Evolutionary conservation across 805 yeast species (phyloP), one percentile per base, ranked within the genome.

Genomic region (Candida silvatica): DNA sequence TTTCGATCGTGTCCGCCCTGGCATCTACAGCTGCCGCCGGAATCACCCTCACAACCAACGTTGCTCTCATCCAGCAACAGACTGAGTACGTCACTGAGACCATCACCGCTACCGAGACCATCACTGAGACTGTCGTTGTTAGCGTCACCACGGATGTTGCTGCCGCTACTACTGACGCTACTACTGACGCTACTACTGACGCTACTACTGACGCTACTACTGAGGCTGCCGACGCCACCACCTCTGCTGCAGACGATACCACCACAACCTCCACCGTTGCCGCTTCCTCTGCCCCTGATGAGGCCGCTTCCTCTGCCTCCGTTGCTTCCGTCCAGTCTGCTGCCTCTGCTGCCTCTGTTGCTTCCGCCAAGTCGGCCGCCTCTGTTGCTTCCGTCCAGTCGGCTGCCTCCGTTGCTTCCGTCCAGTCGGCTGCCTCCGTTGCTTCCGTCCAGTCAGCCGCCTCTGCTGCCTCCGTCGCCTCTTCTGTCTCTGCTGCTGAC

Each of bases 401-500:
- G n/a, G n/a, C n/a, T n/a, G n/a, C n/a, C 12, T 14, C 31, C 20
- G 19, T 29, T 29, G 20, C 15, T 15, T 7, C 7, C 12, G n/a
- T 15, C 31, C 12, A 20, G n/a, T 29, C 11, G 11, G 11, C 17
- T 11, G 16, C 28, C 28, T 26, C 8, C 16, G 11, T 17, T 26
- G 6, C 11, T 26, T 6, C 14, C 16, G 16, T 24, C 19, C 18
- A 23, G 11, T n/a, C 24, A 6, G 9, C 32, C 29, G 8, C 26
- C 7, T 29, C 32, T 20, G 25, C 17, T 26, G 37, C n/a, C n/a
- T n/a, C n/a, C n/a, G n/a, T n/a, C n/a, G n/a, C n/a, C n/a, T n/a
- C n/a, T n/a, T n/a, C n/a, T n/a, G n/a, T n/a, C 16, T 20, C 49
- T 9, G 28, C 52, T 30, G 23, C 47, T 25, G 20, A 44, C 17